A percentile compares a stretch with the other conserved stretches of the same genome.
Evolutionary conservation across 2,329 filamentous ascomycete species (phyloP).

Genomic region (Fusarium tuaranense): DNA sequence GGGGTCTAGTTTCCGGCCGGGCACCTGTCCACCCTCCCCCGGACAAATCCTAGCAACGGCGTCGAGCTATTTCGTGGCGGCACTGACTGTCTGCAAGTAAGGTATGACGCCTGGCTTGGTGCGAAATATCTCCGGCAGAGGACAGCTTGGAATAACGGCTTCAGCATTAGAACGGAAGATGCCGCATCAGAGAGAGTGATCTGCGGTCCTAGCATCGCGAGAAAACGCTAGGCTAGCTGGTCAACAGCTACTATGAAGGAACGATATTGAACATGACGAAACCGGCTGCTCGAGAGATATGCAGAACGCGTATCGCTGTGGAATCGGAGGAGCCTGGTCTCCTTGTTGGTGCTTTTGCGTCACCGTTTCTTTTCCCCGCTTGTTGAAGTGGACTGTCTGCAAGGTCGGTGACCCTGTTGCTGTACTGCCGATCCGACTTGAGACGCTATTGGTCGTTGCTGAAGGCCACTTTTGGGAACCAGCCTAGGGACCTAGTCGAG

Average conservation of each 20-base stretch:
- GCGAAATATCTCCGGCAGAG: constrained; percentile 30
- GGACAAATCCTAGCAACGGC: constrained; percentile 17
- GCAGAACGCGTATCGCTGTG: not conserved
- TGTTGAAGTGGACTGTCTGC: constrained; percentile 21
- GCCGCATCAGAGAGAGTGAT: constrained; percentile 31
- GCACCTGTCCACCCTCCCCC: constrained; percentile 3
- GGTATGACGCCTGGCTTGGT: constrained; percentile 23
- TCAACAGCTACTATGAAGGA: not conserved
- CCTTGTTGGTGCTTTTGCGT: constrained; percentile 15
- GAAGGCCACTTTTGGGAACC: constrained; percentile 6
- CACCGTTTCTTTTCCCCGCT: constrained; percentile 27
- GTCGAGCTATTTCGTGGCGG: constrained; percentile 23
- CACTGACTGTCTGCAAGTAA: constrained; percentile 29
- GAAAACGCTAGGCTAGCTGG: constrained; percentile 6
- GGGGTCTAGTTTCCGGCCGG: constrained; percentile 12
- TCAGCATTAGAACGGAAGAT: constrained; percentile 24
- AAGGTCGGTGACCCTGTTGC: constrained; percentile 28
- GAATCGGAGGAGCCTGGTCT: constrained; percentile 9
- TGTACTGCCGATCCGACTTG: constrained; percentile 39
- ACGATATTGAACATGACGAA: constrained; percentile 3
- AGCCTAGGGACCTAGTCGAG: constrained; percentile 1
- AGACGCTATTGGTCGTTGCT: constrained; percentile 30
- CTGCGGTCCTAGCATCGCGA: constrained; percentile 27
- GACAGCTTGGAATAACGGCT: constrained; percentile 16
- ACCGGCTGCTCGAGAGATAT: not conserved